Evolutionary conservation across 176 grass and related monocot species (phyloP), one percentile per base, ranked within the genome.

Genomic region (Bothriochloa decipiens): DNA sequence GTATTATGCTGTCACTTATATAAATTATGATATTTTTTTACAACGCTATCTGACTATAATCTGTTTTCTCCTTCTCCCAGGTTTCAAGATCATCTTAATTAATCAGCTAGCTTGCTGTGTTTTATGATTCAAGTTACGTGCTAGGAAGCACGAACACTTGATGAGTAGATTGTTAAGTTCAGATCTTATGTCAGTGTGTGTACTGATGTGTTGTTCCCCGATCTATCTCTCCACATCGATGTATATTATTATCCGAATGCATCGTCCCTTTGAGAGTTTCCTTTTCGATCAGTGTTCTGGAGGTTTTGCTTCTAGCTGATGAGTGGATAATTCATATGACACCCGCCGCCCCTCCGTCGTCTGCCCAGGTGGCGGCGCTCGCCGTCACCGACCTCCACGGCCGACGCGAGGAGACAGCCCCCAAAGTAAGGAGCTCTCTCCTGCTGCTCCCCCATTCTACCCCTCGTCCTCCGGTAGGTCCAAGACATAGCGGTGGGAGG

Each of bases 11-110:
- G 10, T 26, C n/a, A 62, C 7, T 57, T 57, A 32, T 50, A 32
- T 32, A 32, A 4, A 36, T 5, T 36, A 36, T 36, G 35, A 36
- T 5, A 36, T 36, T 15, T 53, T 3, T 35, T 57, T 26, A 81
- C 4, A 7, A 6, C 7, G 52, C 7, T 71, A 18, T 8, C 16
- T 58, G 16, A 42, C 36, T 71, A 15, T 11, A 5, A 12, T 53
- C 6, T 43, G 17, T 33, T 22, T 12, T 32, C 42, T 1, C 11
- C 8, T 71, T 22, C 22, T 58, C 7, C 6, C 17, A 90, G 88
- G 88, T 90, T 67, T 82, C 79, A 11, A 90, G 79, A 60, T 66
- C 83, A n/a, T 58, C 58, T 84, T 90, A 66, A 89, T 77, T 39
- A 47, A 86, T 77, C 42, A 69, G 20, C 43, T 65, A 33, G 42